Base-by-base conservation (phyloP, 768 basidiomycete genomes). In the Trametes gibbosa region DNA sequence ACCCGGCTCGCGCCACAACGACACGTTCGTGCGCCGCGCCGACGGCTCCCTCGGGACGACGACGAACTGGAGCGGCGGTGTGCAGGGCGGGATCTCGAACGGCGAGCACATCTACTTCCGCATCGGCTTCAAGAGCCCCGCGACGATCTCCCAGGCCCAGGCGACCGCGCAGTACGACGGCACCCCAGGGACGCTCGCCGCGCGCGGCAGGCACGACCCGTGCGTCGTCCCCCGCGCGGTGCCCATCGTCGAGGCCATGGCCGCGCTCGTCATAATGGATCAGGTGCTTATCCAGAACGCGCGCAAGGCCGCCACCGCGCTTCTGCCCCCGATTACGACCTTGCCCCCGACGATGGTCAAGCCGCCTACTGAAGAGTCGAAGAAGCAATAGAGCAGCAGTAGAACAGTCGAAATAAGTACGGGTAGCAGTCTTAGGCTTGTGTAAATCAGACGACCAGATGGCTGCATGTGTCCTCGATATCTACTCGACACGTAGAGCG, bases 231-330 rank as follows among this genome's bases (percentile, higher is more conserved):
- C 96, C 41, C 87, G 95, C 47, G 95, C 95, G 19, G 93, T 98
- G 9, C 95, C 97, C 42, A 99, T 99, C 67, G 96, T 98, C 43
- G 97, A 99, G 76, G 86, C 92, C 0, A 99, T 99, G 97, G 94
- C 96, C 0, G 87, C 89, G 25, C 80, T 98, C 49, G 96, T 98
- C 59, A 81, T 97, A 64, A 92, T 99, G 88, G 97, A 99, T 71
- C 84, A 89, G 68, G 79, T 98, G 58, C 81, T 98, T 40, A 85
- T 92, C 58, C 96, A 98, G 75, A 91, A 93, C 64, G 80, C 95
- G 9, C 85, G 96, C 50, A 80, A 80, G 70, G 77, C 87, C 1
- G 84, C 95, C 1, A 81, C 87, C 7, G 76, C 83, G 49, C 76
- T 94, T 37, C 81, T 98, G n/a, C 93, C 95, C 19, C 79, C 90